phyloP scores from a whole-genome alignment of 768 basidiomycete species.

The Lanmaoa rubissima region DNA sequence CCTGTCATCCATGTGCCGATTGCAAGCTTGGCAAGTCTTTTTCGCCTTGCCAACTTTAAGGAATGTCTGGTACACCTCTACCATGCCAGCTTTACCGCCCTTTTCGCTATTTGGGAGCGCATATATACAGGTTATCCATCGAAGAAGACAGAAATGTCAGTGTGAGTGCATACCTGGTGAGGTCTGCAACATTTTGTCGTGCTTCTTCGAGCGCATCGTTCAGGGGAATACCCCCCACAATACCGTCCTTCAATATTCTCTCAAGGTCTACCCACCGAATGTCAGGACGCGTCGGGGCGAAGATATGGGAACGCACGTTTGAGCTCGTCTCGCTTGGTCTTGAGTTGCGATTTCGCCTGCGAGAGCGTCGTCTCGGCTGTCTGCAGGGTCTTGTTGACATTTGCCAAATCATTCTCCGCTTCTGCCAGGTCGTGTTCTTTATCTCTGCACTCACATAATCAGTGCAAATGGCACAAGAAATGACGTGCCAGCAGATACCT shows the following conservation, averaged over 20 bases:
- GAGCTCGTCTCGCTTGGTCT: constrained; percentile 59
- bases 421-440: constrained; percentile 60
- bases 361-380: constrained; percentile 61
- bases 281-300: neutral
- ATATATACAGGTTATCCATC: neutral
- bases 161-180: constrained; percentile 17
- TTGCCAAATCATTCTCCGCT: constrained; percentile 32
- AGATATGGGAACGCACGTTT: constrained; percentile 43
- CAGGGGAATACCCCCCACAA: constrained; percentile 40
- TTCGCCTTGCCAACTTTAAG: constrained; percentile 58
- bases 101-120: constrained; percentile 13
- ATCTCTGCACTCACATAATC: constrained; percentile 41
- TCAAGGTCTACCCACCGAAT: constrained; percentile 35
- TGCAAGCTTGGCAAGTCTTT: constrained; percentile 75
- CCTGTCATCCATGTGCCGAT: constrained; percentile 56
- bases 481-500: constrained; percentile 44
- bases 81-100: constrained; percentile 34
- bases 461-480: neutral
- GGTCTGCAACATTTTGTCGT: constrained; percentile 10
- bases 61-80: constrained; percentile 51
- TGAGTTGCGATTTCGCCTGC: constrained; percentile 58
- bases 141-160: too few species aligned
- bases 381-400: constrained; percentile 57
- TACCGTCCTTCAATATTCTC: constrained; percentile 40
- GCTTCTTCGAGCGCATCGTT: constrained; percentile 48